A percentile compares a stretch with the other conserved stretches of the same genome.
Evolutionary conservation across 257 asterid genomes (phyloP).

Genomic region (Pogostemon cablin): DNA sequence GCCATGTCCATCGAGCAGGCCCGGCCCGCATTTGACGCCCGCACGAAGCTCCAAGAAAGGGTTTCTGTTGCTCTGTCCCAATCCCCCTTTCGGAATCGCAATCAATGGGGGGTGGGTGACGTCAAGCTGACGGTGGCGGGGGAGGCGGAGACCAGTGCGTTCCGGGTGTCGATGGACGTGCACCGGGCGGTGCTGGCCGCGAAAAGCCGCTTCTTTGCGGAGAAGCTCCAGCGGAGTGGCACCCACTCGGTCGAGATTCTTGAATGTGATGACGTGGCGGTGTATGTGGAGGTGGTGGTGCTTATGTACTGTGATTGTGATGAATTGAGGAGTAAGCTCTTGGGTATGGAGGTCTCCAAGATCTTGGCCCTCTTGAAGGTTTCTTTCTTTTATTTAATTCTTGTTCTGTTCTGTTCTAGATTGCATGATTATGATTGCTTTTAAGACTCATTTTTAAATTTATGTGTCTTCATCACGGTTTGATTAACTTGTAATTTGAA

Average conservation of each 20-base stretch:
- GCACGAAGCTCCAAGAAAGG: constrained; percentile 53
- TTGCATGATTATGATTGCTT: constrained; percentile 13
- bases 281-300: constrained; percentile 72
- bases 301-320: constrained; percentile 74
- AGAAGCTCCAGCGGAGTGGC: constrained; percentile 69
- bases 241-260: constrained; percentile 84
- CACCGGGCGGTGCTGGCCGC: constrained; percentile 68
- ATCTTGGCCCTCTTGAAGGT: constrained; percentile 85
- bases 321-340: constrained; percentile 62
- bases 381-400: constrained; percentile 14
- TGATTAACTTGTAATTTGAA: constrained; percentile 10
- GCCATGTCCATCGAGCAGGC: constrained; percentile 74
- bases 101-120: constrained; percentile 53
- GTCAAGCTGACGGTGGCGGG: constrained; percentile 75
- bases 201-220: constrained; percentile 78
- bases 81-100: constrained; percentile 50
- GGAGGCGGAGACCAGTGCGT: constrained; percentile 41
- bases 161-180: constrained; percentile 67
- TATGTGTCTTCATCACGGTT: constrained; percentile 17
- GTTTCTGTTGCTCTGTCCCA: constrained; percentile 52
- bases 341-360: constrained; percentile 64
- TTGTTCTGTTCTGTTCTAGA: not conserved
- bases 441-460: not conserved
- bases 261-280: constrained; percentile 88
- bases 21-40: constrained; percentile 48